Percentiles rank a stretch among this genome's conserved stretches.
phyloP scores from a whole-genome alignment of 116 monocot species.

The Trichopus zeylanicus region DNA sequence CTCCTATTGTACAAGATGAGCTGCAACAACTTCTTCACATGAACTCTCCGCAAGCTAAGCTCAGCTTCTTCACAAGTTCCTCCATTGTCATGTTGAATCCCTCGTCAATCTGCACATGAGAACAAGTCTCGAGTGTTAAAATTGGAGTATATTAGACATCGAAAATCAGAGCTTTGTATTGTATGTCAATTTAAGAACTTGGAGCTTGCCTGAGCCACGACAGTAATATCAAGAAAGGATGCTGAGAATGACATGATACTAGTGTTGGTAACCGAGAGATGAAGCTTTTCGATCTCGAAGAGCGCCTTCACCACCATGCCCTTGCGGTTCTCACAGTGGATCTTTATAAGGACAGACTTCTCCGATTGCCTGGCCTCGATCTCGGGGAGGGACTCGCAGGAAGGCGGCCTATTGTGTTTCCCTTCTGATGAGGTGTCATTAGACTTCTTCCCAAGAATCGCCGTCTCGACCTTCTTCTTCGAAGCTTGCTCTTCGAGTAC shows the following conservation, averaged over 20 bases:
- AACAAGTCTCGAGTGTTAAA: not conserved
- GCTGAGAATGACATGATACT: slow-evolving; percentile 1
- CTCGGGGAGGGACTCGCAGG: not conserved
- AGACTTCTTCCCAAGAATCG: not conserved
- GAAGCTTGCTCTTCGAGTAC: not conserved
- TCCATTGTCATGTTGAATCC: slow-evolving; percentile 4
- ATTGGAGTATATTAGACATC: not conserved
- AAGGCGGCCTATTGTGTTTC: not conserved
- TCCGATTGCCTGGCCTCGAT: slow-evolving; percentile 14
- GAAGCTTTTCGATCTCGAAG: slow-evolving; percentile 10
- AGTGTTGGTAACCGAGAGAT: not conserved
- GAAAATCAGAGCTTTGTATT: not conserved
- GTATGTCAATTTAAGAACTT: not conserved
- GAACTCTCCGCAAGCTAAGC: not conserved
- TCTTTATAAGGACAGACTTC: slow-evolving; percentile 13
- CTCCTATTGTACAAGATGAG: not conserved
- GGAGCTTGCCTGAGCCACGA: slow-evolving; percentile 13
- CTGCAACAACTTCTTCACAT: slow-evolving; percentile 2
- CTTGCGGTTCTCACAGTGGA: slow-evolving; percentile 12
- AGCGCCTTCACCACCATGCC: slow-evolving; percentile 8
- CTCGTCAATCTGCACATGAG: slow-evolving; percentile 1
- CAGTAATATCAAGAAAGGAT: slow-evolving; percentile 7
- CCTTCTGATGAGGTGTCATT: not conserved
- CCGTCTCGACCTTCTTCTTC: not conserved
- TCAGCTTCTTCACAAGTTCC: slow-evolving; percentile 3